These are phyloP conservation scores for Lactarius trivialis DNA, from an alignment of 768 basidiomycete genomes.

Conservation along the genomic window DNA sequence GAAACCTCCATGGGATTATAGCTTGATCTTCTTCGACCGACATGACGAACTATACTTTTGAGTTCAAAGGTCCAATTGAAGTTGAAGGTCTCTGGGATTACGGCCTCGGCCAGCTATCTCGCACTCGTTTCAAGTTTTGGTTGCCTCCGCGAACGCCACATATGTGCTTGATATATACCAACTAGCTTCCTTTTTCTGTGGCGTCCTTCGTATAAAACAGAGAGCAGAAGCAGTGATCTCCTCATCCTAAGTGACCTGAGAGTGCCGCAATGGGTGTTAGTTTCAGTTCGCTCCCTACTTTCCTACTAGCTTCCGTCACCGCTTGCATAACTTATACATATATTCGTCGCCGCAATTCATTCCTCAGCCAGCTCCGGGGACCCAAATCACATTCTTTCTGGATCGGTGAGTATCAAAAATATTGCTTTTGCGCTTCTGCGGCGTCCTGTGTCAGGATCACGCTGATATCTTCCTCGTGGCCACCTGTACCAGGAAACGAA, in stretches of 20 bases:
- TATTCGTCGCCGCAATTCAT: background rate
- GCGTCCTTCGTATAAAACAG: background rate
- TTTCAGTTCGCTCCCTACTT: background rate
- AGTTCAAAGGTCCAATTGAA: too few species aligned
- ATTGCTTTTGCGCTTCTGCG: background rate
- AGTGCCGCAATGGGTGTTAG: background rate
- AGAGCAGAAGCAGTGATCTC: background rate
- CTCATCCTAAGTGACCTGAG: background rate
- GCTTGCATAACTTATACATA: background rate
- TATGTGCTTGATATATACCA: background rate
- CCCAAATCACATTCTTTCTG: conserved; percentile 11
- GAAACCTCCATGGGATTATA: background rate
- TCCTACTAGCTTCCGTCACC: background rate
- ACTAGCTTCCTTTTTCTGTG: background rate
- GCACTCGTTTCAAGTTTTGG: background rate
- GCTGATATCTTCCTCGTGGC: background rate
- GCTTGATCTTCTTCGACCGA: background rate
- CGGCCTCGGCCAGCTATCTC: background rate
- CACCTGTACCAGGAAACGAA: conserved; percentile 24
- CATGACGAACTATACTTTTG: background rate
- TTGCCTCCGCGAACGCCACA: background rate
- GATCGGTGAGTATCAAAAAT: background rate
- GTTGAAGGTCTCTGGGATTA: background rate
- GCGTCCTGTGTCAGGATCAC: background rate
- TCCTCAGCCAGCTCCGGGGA: conserved; percentile 1